A percentile compares a stretch with the other conserved stretches of the same genome.
phyloP scores from a whole-genome alignment of 257 asterid genomes.

The Striga asiatica region DNA sequence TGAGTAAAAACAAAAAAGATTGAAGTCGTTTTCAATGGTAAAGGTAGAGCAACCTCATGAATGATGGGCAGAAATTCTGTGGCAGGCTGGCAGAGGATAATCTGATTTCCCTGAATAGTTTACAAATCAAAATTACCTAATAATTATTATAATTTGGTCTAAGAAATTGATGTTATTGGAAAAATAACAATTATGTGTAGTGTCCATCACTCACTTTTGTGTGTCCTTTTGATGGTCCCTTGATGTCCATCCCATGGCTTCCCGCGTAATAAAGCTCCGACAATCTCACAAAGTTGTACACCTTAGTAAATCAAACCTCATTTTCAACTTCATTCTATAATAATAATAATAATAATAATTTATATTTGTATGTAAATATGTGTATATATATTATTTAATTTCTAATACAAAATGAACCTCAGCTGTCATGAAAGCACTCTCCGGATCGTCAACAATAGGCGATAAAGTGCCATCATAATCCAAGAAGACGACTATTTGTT shows the following conservation, averaged over 20 bases:
- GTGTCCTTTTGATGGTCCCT: conserved; percentile 62
- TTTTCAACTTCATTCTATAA: background rate
- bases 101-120: conserved; percentile 50
- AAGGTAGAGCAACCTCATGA: conserved; percentile 41
- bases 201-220: conserved; percentile 33
- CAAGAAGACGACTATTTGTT: conserved; percentile 52
- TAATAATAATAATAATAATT: background rate
- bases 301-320: conserved; percentile 22
- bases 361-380: too few species aligned
- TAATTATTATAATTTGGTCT: background rate
- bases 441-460: conserved; percentile 72
- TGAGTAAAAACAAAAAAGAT: background rate
- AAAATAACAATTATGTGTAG: background rate
- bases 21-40: background rate
- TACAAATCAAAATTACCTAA: background rate
- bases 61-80: conserved; percentile 71
- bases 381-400: too few species aligned
- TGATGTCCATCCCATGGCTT: conserved; percentile 96
- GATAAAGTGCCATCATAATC: conserved; percentile 79
- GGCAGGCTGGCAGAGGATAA: conserved; percentile 91
- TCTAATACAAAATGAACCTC: conserved; percentile 45
- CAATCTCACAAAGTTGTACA: conserved; percentile 48
- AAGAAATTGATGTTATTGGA: background rate
- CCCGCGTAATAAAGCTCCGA: conserved; percentile 89
- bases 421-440: conserved; percentile 49